A percentile compares a stretch with the other conserved stretches of the same genome.
These are phyloP conservation scores for Ilyonectria mors-panacis DNA, from an alignment of 2,329 filamentous ascomycete species.

Conservation along the genomic window DNA sequence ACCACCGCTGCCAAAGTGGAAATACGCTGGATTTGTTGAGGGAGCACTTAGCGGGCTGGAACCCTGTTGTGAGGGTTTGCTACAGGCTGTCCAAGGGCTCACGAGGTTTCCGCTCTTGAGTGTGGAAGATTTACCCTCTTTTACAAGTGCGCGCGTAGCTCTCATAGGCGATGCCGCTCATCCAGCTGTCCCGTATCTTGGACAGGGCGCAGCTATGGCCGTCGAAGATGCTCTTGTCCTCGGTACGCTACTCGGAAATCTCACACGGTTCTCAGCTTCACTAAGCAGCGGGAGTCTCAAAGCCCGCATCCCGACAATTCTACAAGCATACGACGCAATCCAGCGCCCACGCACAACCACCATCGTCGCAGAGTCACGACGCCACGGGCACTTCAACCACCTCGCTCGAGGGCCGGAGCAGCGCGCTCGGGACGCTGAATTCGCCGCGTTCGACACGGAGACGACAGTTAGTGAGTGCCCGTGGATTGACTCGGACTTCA, in stretches of 20 bases:
- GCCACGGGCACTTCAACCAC: conserved; percentile 24
- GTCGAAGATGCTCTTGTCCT: conserved; percentile 46
- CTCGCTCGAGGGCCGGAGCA: conserved; percentile 18
- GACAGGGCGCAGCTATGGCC: conserved; percentile 46
- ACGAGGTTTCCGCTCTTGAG: conserved; percentile 27
- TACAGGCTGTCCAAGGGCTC: conserved; percentile 20
- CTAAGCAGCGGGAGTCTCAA: background rate
- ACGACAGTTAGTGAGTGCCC: conserved; percentile 26
- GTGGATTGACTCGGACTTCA: conserved; percentile 34
- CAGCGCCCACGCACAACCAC: conserved; percentile 23
- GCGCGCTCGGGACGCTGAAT: conserved; percentile 30
- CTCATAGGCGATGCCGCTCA: conserved; percentile 40
- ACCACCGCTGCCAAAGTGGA: background rate
- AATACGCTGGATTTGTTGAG: background rate
- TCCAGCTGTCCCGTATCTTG: conserved; percentile 44
- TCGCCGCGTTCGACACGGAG: conserved; percentile 17
- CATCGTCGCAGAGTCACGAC: conserved; percentile 25
- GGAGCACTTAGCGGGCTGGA: conserved; percentile 8
- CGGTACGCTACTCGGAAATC: conserved; percentile 47
- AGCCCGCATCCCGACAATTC: conserved; percentile 2
- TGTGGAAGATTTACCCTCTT: conserved; percentile 23
- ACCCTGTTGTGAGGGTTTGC: conserved; percentile 25
- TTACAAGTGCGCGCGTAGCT: conserved; percentile 27
- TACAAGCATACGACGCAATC: conserved; percentile 23
- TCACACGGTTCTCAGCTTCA: background rate